Percentiles rank a stretch among this genome's conserved stretches.
phyloP scores from a whole-genome alignment of 352 stramenopile genomes.

The Phytophthora capsici region DNA sequence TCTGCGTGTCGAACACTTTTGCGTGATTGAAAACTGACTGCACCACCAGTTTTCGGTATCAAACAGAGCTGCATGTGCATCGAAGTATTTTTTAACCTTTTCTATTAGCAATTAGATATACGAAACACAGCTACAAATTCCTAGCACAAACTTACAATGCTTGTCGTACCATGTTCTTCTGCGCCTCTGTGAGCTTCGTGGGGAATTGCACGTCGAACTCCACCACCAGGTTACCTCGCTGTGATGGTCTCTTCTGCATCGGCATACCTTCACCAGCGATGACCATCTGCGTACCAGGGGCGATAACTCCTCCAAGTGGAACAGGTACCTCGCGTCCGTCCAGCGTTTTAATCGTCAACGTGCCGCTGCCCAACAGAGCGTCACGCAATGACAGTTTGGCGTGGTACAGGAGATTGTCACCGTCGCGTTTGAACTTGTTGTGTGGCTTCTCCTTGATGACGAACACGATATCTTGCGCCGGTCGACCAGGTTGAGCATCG shows the following conservation, averaged over 20 bases:
- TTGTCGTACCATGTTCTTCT: constrained; percentile 79
- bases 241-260: constrained; percentile 73
- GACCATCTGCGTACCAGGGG: constrained; percentile 92
- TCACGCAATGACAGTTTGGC: constrained; percentile 96
- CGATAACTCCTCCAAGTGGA: constrained; percentile 90
- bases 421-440: constrained; percentile 93
- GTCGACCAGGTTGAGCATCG: constrained; percentile 90
- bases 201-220: constrained; percentile 98
- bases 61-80: background rate
- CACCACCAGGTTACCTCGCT: constrained; percentile 95
- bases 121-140: constrained; percentile 12
- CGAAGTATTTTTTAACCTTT: constrained; percentile 12
- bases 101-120: constrained; percentile 33
- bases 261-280: constrained; percentile 97
- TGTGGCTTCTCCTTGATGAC: constrained; percentile 93
- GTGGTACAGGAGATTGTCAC: constrained; percentile 95
- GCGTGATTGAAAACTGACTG: background rate
- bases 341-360: constrained; percentile 92
- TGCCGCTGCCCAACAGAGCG: constrained; percentile 93
- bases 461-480: constrained; percentile 96
- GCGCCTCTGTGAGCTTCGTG: constrained; percentile 77
- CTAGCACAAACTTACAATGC: constrained; percentile 56
- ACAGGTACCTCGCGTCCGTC: constrained; percentile 93
- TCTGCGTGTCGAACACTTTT: background rate
- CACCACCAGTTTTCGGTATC: constrained; percentile 15